Conservation (phyloP, 768 basidiomycete genomes). For the Lentinula detonsa region DNA sequence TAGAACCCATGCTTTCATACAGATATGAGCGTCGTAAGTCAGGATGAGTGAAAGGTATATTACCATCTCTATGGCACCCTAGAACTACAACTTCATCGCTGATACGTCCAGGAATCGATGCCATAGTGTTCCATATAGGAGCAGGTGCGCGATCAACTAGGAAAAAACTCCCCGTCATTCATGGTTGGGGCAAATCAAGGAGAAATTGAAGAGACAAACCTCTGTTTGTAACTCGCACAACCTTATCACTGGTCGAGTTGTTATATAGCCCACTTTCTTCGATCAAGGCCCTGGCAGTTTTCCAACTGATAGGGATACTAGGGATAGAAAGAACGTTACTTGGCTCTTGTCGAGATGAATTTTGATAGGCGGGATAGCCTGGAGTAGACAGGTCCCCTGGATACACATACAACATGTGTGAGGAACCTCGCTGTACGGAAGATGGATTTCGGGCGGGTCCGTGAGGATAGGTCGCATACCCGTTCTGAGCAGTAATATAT, state of each 20-base stretch:
- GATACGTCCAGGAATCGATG: conserved; percentile 76
- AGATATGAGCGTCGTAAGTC: background rate
- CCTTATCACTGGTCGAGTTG: conserved; percentile 42
- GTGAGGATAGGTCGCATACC: conserved; percentile 60
- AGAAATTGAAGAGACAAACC: conserved; percentile 26
- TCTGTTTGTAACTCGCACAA: conserved; percentile 48
- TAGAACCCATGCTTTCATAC: conserved; percentile 58
- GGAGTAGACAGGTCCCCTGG: conserved; percentile 85
- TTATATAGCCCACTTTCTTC: conserved; percentile 43
- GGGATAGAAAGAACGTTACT: conserved; percentile 70
- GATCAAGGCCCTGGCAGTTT: conserved; percentile 68
- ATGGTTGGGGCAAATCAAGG: background rate
- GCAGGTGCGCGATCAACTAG: conserved; percentile 72
- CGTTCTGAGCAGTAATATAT: conserved; percentile 46
- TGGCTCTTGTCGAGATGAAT: conserved; percentile 57
- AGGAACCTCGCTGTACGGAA: conserved; percentile 82
- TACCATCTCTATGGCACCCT: conserved; percentile 87
- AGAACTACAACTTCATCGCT: conserved; percentile 81
- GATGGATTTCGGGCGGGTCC: conserved; percentile 87
- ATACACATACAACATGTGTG: conserved; percentile 61
- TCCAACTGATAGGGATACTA: conserved; percentile 87
- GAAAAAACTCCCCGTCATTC: background rate
- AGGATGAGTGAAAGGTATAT: conserved; percentile 16
- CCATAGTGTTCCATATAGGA: conserved; percentile 90
- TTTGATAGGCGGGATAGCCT: conserved; percentile 79